Conservation (phyloP, 2,329 filamentous ascomycete species). For the Diaporthe ampelina region DNA sequence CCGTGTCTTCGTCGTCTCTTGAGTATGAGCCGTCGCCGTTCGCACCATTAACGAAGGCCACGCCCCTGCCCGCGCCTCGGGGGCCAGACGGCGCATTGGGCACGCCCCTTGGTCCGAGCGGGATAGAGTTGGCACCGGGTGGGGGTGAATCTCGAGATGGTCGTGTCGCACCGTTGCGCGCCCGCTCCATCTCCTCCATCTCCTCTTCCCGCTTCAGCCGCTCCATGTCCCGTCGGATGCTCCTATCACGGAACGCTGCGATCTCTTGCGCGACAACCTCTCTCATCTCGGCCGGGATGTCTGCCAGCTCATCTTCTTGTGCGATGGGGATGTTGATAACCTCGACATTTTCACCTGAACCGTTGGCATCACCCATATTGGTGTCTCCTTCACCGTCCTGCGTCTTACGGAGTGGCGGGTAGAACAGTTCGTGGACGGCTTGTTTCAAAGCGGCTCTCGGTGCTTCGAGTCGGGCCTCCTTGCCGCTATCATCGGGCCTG, state of each 20-base stretch:
- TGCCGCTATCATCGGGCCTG: slow-evolving; percentile 72
- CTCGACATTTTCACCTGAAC: slow-evolving; percentile 73
- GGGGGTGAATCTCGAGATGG: slow-evolving; percentile 80
- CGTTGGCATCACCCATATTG: slow-evolving; percentile 72
- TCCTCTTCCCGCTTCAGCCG: slow-evolving; percentile 91
- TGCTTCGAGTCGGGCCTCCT: slow-evolving; percentile 77
- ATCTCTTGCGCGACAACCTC: slow-evolving; percentile 96
- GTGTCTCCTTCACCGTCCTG: slow-evolving; percentile 77
- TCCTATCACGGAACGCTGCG: slow-evolving; percentile 91
- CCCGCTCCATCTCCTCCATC: slow-evolving; percentile 87
- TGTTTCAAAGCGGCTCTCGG: slow-evolving; percentile 77
- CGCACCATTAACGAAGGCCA: slow-evolving; percentile 82
- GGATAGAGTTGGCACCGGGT: slow-evolving; percentile 78
- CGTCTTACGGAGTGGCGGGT: slow-evolving; percentile 67
- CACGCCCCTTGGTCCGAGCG: slow-evolving; percentile 79
- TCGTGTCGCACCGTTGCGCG: slow-evolving; percentile 75
- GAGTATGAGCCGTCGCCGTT: slow-evolving; percentile 68
- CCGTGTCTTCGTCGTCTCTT: slow-evolving; percentile 86
- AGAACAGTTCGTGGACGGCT: slow-evolving; percentile 79
- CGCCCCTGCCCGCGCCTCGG: slow-evolving; percentile 65
- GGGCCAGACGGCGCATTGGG: slow-evolving; percentile 80
- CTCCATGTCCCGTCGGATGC: slow-evolving; percentile 89
- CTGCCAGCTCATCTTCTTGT: slow-evolving; percentile 91
- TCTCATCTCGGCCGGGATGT: slow-evolving; percentile 96
- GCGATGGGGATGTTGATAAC: slow-evolving; percentile 91